These are phyloP conservation scores for Kickxella alabastrina DNA, from an alignment of 192 early-diverging fungal genomes.

Conservation along the genomic window DNA sequence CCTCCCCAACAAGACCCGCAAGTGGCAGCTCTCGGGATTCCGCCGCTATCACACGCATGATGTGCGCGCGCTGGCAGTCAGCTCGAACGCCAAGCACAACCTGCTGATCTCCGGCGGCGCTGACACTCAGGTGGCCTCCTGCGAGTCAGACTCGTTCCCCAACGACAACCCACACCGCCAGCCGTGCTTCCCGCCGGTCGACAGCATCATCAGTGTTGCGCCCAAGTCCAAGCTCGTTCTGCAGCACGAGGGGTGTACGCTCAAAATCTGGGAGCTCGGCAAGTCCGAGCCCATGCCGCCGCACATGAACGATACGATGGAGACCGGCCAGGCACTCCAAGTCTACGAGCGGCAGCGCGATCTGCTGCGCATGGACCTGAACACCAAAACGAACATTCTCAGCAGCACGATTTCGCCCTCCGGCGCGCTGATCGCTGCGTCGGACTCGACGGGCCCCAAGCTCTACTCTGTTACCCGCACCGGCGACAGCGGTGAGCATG, in stretches of 20 bases:
- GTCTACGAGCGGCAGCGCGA: slow-evolving; percentile 63
- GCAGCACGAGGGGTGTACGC: slow-evolving; percentile 58
- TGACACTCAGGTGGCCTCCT: slow-evolving; percentile 68
- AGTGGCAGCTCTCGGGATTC: slow-evolving; percentile 82
- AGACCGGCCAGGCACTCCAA: slow-evolving; percentile 47
- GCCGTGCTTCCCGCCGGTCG: slow-evolving; percentile 62
- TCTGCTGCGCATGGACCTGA: slow-evolving; percentile 74
- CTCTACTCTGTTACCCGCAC: slow-evolving; percentile 55
- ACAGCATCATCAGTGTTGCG: slow-evolving; percentile 56
- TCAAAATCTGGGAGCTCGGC: slow-evolving; percentile 85
- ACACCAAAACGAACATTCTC: slow-evolving; percentile 64
- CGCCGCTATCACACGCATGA: slow-evolving; percentile 94
- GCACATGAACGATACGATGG: slow-evolving; percentile 26
- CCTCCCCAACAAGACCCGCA: slow-evolving; percentile 4
- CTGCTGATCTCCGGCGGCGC: slow-evolving; percentile 82
- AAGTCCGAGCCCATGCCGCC: slow-evolving; percentile 45
- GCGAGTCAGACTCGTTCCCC: slow-evolving; percentile 57
- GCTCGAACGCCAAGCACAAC: slow-evolving; percentile 72
- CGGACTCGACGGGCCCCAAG: slow-evolving; percentile 68
- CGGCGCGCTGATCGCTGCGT: slow-evolving; percentile 78
- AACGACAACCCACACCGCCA: slow-evolving; percentile 59
- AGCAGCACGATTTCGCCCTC: slow-evolving; percentile 74
- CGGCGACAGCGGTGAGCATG: slow-evolving; percentile 24
- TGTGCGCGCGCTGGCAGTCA: slow-evolving; percentile 79
- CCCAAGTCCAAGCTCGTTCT: slow-evolving; percentile 60